Percentiles rank a stretch among this genome's conserved stretches.
Evolutionary conservation across 164 flowering plant species (phyloP).

Genomic region (Kalanchoe fedtschenkoi): DNA sequence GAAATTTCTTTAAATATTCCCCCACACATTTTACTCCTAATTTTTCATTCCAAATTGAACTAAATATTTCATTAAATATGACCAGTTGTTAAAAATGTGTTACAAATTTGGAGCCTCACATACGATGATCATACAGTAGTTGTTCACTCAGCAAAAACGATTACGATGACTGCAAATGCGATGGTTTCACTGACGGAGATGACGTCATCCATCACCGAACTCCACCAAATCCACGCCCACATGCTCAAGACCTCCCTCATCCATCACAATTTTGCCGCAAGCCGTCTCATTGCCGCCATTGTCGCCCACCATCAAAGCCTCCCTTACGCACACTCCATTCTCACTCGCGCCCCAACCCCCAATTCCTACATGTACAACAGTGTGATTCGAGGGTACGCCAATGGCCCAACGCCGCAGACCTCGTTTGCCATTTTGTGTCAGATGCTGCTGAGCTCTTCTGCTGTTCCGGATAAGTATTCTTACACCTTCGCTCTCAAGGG

Average conservation of each 20-base stretch:
- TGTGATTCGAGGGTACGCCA: constrained; percentile 33
- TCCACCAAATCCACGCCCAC: constrained; percentile 24
- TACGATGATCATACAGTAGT: no score
- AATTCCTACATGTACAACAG: constrained; percentile 22
- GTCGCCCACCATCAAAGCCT: constrained; percentile 3
- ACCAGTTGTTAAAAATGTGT: no score
- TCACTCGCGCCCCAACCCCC: constrained; percentile 17
- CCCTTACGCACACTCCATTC: constrained; percentile 24
- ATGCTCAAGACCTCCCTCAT: constrained; percentile 24
- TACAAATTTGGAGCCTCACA: no score
- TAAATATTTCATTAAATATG: no score
- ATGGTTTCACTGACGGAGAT: constrained; percentile 17
- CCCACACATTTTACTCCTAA: no score
- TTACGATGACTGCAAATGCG: not conserved
- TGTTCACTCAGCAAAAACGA: no score
- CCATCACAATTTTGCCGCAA: constrained; percentile 17
- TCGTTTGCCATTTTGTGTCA: constrained; percentile 17
- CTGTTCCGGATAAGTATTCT: constrained; percentile 23
- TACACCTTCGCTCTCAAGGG: constrained; percentile 29
- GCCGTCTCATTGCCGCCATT: constrained; percentile 17
- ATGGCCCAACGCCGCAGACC: constrained; percentile 15
- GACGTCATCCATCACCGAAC: constrained; percentile 18
- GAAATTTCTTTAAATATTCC: no score
- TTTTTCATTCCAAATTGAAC: no score
- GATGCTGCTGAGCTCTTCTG: constrained; percentile 16